Conservation (phyloP, 192 early-diverging fungal species). For the Funneliformis mosseae region DNA sequence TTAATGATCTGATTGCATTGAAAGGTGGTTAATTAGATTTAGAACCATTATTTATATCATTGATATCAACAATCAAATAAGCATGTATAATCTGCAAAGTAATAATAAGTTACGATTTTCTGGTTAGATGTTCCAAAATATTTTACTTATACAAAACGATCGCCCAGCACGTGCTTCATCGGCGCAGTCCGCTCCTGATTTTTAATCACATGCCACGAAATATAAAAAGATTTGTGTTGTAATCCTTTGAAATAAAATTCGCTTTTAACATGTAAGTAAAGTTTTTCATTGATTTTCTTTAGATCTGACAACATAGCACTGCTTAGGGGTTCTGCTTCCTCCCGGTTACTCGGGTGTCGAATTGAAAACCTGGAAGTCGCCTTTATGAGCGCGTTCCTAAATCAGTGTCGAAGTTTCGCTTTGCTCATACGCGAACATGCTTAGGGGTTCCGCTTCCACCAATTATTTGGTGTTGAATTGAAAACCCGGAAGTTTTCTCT, state of each 20-base stretch:
- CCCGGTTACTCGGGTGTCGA: conserved; percentile 28
- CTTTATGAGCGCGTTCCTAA: conserved; percentile 30
- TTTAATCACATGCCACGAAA: conserved; percentile 10
- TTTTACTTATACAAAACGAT: no score
- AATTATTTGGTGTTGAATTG: conserved; percentile 31
- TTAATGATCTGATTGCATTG: no score
- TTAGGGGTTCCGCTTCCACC: conserved; percentile 30
- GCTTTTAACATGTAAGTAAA: conserved; percentile 31
- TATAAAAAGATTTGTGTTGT: background rate
- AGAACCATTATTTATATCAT: no score
- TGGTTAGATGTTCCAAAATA: no score
- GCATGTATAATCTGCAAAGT: no score
- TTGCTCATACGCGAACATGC: conserved; percentile 29
- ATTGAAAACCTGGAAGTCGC: conserved; percentile 29
- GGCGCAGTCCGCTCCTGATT: no score
- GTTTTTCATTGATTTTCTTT: conserved; percentile 27
- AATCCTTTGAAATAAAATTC: conserved; percentile 25
- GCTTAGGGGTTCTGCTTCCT: conserved; percentile 29
- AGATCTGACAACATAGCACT: conserved; percentile 23
- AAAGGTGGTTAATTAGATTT: no score
- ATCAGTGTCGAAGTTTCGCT: conserved; percentile 29
- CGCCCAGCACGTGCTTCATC: no score
- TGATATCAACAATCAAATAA: no score
- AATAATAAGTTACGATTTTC: no score
- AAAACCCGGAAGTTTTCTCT: conserved; percentile 30